Evolutionary conservation across 129 eudicot genomes (phyloP).

Genomic region (Rutidosis leptorrhynchoides): DNA sequence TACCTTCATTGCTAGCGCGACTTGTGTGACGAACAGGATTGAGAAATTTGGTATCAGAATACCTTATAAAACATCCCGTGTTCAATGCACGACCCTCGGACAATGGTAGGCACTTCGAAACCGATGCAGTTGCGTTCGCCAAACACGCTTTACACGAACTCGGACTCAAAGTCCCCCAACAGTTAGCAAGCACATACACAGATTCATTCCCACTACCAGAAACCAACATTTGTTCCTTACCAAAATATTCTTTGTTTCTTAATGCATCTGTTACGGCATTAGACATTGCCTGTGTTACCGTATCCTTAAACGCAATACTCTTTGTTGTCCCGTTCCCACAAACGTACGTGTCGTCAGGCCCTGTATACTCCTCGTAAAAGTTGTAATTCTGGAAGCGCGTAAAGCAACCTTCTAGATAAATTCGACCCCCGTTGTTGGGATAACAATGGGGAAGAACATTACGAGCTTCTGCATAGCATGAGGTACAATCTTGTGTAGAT

Average conservation of each 20-base stretch:
- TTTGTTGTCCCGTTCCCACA: constrained; percentile 59
- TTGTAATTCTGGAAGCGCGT: constrained; percentile 61
- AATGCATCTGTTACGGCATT: constrained; percentile 45
- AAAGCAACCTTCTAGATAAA: constrained; percentile 74
- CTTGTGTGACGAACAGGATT: constrained; percentile 47
- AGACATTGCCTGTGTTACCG: constrained; percentile 41
- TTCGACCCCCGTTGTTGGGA: constrained; percentile 56
- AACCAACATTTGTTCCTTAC: constrained; percentile 41
- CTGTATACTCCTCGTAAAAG: constrained; percentile 50
- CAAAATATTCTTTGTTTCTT: constrained; percentile 33
- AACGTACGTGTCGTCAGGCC: constrained; percentile 37
- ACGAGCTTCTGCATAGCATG: constrained; percentile 66
- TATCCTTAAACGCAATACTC: constrained; percentile 29
- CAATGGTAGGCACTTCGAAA: constrained; percentile 60
- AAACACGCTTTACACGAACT: constrained; percentile 55
- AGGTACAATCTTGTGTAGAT: constrained; percentile 54
- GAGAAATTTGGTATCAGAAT: constrained; percentile 71
- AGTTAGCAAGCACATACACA: constrained; percentile 60
- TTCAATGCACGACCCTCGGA: constrained; percentile 68
- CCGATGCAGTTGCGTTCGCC: constrained; percentile 47
- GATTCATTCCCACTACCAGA: constrained; percentile 29
- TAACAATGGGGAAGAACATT: constrained; percentile 65
- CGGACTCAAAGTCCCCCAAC: constrained; percentile 66
- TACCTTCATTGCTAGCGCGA: constrained; percentile 43
- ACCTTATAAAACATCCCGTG: constrained; percentile 81